Evolutionary conservation across 768 basidiomycete species (phyloP).

Genomic region (Kwoniella dejecticola): DNA sequence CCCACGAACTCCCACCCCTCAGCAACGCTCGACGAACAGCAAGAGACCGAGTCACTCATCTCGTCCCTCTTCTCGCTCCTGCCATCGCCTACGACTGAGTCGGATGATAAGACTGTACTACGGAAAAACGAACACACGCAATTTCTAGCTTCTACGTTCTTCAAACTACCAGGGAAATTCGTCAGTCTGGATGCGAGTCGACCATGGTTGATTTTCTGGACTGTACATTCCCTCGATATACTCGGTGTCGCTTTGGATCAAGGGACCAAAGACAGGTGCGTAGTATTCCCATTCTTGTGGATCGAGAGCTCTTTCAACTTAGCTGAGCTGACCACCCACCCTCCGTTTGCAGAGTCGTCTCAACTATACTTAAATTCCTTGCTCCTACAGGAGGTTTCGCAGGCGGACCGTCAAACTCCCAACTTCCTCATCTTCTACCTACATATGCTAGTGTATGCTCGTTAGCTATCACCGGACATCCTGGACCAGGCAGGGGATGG

Average conservation of each 20-base stretch:
- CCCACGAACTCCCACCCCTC: conserved; percentile 63
- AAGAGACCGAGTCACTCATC: conserved; percentile 60
- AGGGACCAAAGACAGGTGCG: conserved; percentile 70
- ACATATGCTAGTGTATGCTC: conserved; percentile 86
- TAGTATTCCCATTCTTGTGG: background rate
- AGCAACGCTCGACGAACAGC: conserved; percentile 70
- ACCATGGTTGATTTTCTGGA: conserved; percentile 95
- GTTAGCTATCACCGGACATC: conserved; percentile 75
- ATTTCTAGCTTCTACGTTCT: conserved; percentile 70
- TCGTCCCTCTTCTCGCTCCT: conserved; percentile 24
- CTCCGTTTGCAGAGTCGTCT: conserved; percentile 64
- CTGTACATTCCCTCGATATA: conserved; percentile 75
- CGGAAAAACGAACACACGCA: conserved; percentile 72
- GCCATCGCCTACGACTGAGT: conserved; percentile 13
- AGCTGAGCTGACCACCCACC: background rate
- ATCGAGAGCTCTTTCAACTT: background rate
- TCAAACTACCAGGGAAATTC: conserved; percentile 79
- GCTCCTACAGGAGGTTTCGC: conserved; percentile 87
- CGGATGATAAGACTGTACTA: conserved; percentile 45
- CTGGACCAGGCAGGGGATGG: conserved; percentile 60
- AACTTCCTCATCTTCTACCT: conserved; percentile 80
- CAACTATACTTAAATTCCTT: conserved; percentile 78
- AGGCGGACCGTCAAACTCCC: conserved; percentile 74
- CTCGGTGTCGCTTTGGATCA: conserved; percentile 79
- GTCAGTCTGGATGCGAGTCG: conserved; percentile 87